A percentile compares a stretch with the other conserved stretches of the same genome.
Conservation (phyloP, 768 basidiomycete genomes). For the Auricularia sp. region DNA sequence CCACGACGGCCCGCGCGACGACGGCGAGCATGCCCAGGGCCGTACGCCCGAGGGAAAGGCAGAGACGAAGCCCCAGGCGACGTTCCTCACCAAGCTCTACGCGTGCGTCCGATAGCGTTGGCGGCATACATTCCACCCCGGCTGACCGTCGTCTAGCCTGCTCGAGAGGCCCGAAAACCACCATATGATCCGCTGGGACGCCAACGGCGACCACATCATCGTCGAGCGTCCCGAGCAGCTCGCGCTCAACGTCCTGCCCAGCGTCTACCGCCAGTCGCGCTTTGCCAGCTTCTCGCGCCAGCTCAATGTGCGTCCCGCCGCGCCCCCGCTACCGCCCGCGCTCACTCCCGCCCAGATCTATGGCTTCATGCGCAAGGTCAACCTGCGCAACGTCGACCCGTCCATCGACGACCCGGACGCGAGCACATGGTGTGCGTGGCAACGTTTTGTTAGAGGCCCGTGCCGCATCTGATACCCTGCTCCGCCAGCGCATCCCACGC, state of each 20-base stretch:
- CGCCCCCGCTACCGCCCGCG: conserved; percentile 1
- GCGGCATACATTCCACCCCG: conserved; percentile 12
- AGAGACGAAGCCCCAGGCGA: conserved; percentile 78
- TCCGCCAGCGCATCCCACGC: conserved; percentile 70
- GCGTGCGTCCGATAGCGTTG: conserved; percentile 44
- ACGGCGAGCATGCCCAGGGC: conserved; percentile 8
- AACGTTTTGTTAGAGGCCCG: conserved; percentile 10
- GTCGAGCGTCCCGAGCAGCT: conserved; percentile 90
- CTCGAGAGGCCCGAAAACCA: conserved; percentile 88
- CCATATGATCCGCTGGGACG: conserved; percentile 96
- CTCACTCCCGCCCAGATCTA: conserved; percentile 56
- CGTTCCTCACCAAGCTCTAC: conserved; percentile 96
- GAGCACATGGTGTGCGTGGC: conserved; percentile 85
- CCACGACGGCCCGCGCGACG: conserved; percentile 37
- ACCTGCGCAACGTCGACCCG: conserved; percentile 88
- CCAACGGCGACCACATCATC: conserved; percentile 88
- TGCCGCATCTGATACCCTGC: conserved; percentile 9
- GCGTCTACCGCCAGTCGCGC: conserved; percentile 90
- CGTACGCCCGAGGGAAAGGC: conserved; percentile 39
- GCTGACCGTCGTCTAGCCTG: conserved; percentile 37
- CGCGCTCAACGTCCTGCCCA: conserved; percentile 85
- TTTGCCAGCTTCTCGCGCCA: conserved; percentile 97
- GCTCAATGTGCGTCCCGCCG: conserved; percentile 66
- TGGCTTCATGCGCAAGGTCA: conserved; percentile 97
- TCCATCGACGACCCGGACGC: conserved; percentile 94